phyloP scores from a whole-genome alignment of 768 basidiomycete genomes.

The Suillus subluteus region DNA sequence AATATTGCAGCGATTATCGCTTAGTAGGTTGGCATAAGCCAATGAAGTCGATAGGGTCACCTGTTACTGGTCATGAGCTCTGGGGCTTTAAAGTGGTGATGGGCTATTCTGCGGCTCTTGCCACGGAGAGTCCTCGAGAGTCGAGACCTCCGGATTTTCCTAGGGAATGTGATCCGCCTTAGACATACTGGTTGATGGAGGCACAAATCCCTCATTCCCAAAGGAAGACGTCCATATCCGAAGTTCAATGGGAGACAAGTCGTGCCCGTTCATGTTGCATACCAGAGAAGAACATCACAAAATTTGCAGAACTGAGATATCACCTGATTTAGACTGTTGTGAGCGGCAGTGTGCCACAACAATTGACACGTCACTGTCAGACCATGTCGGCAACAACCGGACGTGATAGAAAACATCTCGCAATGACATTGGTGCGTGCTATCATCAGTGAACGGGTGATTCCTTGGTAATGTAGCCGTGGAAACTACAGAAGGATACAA shows the following conservation, averaged over 20 bases:
- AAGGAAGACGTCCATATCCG: background rate
- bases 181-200: background rate
- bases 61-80: background rate
- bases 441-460: no score
- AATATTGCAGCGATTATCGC: background rate
- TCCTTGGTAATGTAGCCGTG: no score
- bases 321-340: background rate
- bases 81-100: background rate
- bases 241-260: background rate
- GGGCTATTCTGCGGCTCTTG: background rate
- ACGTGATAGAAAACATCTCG: no score
- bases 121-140: background rate
- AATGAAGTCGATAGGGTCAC: conserved; percentile 1
- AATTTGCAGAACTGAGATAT: no score
- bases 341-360: no score
- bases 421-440: no score
- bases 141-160: background rate
- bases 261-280: background rate
- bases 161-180: no score
- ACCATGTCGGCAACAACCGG: background rate
- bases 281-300: no score
- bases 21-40: background rate
- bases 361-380: background rate
- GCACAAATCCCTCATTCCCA: background rate
- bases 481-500: no score